These are phyloP conservation scores for Hypoxylon crocopeplum DNA, from an alignment of 495 filamentous ascomycete genomes.

Conservation along the genomic window DNA sequence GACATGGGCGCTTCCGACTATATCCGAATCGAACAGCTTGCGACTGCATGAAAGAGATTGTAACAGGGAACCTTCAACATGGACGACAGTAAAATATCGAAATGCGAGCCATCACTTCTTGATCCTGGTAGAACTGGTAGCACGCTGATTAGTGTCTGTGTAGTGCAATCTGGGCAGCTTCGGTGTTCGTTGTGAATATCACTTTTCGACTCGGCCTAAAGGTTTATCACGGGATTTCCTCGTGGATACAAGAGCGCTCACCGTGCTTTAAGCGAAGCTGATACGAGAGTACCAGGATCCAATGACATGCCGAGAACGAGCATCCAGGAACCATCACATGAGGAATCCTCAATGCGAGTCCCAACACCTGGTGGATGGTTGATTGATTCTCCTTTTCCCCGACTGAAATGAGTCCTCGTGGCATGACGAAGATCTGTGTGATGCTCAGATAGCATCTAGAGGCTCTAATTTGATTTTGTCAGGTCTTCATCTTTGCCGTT, in stretches of 20 bases:
- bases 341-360: constrained; percentile 38
- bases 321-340: constrained; percentile 31
- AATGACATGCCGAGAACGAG: constrained; percentile 32
- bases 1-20: constrained; percentile 21
- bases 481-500: constrained; percentile 25
- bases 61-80: constrained; percentile 1
- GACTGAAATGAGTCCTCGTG: constrained; percentile 30
- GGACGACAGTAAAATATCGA: background rate
- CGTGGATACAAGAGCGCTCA: constrained; percentile 4
- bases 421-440: constrained; percentile 28
- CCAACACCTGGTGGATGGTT: constrained; percentile 30
- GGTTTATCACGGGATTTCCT: constrained; percentile 3
- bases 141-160: constrained; percentile 14
- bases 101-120: constrained; percentile 23
- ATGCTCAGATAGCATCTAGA: constrained; percentile 19
- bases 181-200: constrained; percentile 28
- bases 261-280: constrained; percentile 34
- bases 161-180: constrained; percentile 13
- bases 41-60: background rate
- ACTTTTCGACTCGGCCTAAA: constrained; percentile 13
- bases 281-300: constrained; percentile 12
- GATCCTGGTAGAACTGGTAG: constrained; percentile 11
- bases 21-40: constrained; percentile 23
- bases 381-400: constrained; percentile 35
- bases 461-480: constrained; percentile 30